These are phyloP conservation scores for Microthyrium microscopicum DNA, from an alignment of 2,329 filamentous ascomycete genomes.

Conservation along the genomic window DNA sequence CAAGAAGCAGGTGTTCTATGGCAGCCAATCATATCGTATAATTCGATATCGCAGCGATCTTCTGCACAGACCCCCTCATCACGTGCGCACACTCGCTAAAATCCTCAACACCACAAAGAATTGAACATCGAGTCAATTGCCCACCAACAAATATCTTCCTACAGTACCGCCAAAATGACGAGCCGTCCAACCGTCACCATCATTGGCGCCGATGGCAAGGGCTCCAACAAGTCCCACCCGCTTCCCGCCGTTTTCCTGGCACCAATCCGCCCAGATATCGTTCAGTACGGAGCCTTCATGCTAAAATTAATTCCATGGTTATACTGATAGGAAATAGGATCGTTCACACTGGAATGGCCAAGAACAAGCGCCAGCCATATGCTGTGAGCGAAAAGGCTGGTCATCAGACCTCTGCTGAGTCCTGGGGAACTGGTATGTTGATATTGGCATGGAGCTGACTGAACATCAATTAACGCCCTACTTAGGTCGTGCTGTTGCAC, in stretches of 20 bases:
- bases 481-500: conserved; percentile 90
- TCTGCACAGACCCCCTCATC: too few species aligned
- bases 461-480: too few species aligned
- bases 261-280: conserved; percentile 97
- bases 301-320: conserved; percentile 16
- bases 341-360: conserved; percentile 96
- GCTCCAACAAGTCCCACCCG: conserved; percentile 75
- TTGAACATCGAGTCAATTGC: too few species aligned
- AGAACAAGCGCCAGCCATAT: conserved; percentile 99
- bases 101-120: too few species aligned
- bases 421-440: conserved; percentile 83
- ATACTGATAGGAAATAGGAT: conserved; percentile 27
- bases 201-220: conserved; percentile 87
- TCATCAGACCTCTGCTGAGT: conserved; percentile 99
- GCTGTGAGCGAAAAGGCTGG: conserved; percentile 99
- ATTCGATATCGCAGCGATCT: too few species aligned
- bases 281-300: conserved; percentile 51
- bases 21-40: too few species aligned
- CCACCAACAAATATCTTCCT: conserved; percentile 25
- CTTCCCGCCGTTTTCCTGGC: conserved; percentile 93
- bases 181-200: conserved; percentile 96
- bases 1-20: too few species aligned
- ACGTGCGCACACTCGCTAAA: too few species aligned
- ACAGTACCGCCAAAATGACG: conserved; percentile 50
- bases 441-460: too few species aligned